Evolutionary conservation across 2,329 filamentous ascomycete genomes (phyloP).

Genomic region (Epichloe typhina): DNA sequence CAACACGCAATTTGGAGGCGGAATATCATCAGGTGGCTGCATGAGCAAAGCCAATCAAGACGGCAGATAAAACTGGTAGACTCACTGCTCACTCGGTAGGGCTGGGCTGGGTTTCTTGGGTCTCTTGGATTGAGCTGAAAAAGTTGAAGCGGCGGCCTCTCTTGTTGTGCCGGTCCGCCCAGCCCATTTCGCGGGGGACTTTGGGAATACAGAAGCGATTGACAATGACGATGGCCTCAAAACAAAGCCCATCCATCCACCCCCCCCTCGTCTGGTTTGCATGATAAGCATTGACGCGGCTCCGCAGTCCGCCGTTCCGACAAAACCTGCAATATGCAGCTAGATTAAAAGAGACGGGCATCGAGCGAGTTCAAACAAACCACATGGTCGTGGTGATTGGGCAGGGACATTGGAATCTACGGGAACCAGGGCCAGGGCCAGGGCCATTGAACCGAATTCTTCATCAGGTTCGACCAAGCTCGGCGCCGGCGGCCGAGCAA

Average conservation of each 20-base stretch:
- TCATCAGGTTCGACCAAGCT: background rate
- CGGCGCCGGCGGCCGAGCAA: background rate
- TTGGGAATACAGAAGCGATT: background rate
- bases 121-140: background rate
- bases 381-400: background rate
- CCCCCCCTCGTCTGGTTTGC: background rate
- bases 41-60: conserved; percentile 1
- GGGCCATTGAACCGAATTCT: too few species aligned
- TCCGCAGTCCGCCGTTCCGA: background rate
- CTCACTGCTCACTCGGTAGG: too few species aligned
- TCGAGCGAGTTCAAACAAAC: background rate
- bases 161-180: too few species aligned
- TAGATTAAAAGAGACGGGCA: background rate
- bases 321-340: background rate
- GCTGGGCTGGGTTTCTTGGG: too few species aligned
- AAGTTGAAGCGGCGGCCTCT: background rate
- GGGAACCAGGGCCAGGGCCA: too few species aligned
- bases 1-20: background rate
- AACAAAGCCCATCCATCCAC: background rate
- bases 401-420: too few species aligned
- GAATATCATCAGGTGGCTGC: background rate
- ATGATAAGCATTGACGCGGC: background rate
- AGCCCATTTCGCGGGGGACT: background rate
- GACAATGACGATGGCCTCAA: background rate
- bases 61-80: background rate